Base-by-base conservation (phyloP, 371 early-diverging fungal species). In the Mortierella sp. region DNA sequence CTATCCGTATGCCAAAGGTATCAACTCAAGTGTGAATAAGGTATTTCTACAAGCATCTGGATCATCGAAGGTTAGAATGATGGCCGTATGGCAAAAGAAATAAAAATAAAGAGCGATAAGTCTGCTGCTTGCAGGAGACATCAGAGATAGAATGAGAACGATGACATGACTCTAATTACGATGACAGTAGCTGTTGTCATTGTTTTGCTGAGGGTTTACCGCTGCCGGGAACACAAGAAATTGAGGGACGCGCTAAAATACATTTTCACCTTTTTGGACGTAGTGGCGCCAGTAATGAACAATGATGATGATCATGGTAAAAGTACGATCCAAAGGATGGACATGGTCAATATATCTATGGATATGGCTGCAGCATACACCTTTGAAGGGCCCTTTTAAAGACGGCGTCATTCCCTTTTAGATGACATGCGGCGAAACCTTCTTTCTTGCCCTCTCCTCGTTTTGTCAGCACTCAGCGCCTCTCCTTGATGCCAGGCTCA, bases 391-490 rank as follows among this genome's bases (percentile, higher is more conserved):
- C 21, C 5, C 16, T 51, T 51, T 18, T 21, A 51, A 11, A 6
- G 56, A 56, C 68, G 24, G 35, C 68, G 43, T 68, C 68, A 38
- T 68, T 7, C 21, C 21, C 38, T 11, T n/a, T 16, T 21, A 10
- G 16, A 16, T 56, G 38, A 10, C 35, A 35, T 38, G 68, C 68
- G 35, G 43, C 41, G 24, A 41, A 68, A 68, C 68, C 43, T 63
- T 63, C 65, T 63, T 63, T 60, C 41, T 68, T 24, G n/a, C 56
- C 7, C 11, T 56, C 24, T 27, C 24, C 55, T 55, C 55, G 6
- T 38, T 65, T 65, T 35, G 63, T 60, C 35, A 63, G 63, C 51
- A 21, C 51, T 60, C 35, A 63, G 63, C 51, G 51, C 51, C 51
- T 51, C 51, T 18, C 5, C 35, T 63, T 18, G 18, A n/a, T 56